phyloP scores from a whole-genome alignment of 2,329 filamentous ascomycete species.

The Microdochium trichocladiopsis region DNA sequence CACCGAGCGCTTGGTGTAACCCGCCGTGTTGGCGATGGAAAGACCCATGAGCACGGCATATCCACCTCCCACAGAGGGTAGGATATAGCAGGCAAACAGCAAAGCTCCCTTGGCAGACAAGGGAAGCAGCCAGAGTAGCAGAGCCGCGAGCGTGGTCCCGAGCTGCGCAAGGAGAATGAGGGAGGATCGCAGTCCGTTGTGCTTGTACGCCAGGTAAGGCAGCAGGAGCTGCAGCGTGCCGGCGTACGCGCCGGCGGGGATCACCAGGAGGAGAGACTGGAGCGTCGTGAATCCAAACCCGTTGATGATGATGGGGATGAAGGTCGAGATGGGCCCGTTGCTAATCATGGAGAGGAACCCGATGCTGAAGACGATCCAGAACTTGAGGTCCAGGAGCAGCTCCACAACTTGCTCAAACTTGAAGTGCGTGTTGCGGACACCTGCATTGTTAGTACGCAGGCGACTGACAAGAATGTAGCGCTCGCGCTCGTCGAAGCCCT shows the following conservation, averaged over 20 bases:
- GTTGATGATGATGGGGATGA: slow-evolving; percentile 8
- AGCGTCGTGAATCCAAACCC: slow-evolving; percentile 20
- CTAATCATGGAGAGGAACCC: slow-evolving; percentile 15
- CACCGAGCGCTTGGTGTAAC: slow-evolving; percentile 63
- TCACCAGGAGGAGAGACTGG: slow-evolving; percentile 4
- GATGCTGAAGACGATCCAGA: slow-evolving; percentile 7
- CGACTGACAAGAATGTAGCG: slow-evolving; percentile 8
- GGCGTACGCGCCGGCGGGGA: slow-evolving; percentile 1
- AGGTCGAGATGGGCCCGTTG: slow-evolving; percentile 15
- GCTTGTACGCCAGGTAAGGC: slow-evolving; percentile 19
- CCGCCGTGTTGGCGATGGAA: slow-evolving; percentile 57
- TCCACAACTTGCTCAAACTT: slow-evolving; percentile 9
- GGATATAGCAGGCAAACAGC: slow-evolving; percentile 24
- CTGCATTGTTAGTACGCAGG: slow-evolving; percentile 10
- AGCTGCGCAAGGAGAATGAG: slow-evolving; percentile 30
- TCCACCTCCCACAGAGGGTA: slow-evolving; percentile 43
- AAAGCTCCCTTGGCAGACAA: slow-evolving; percentile 34
- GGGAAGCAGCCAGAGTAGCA: slow-evolving; percentile 36
- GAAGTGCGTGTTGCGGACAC: slow-evolving; percentile 8
- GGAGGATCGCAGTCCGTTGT: slow-evolving; percentile 23
- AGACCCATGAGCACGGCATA: slow-evolving; percentile 54
- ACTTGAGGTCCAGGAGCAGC: slow-evolving; percentile 7
- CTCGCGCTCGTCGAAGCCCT: slow-evolving; percentile 5
- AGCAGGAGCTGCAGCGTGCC: neutral
- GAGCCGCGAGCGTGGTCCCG: slow-evolving; percentile 30